Evolutionary conservation across 371 early-diverging fungal genomes (phyloP).

Genomic region (Mortierella sp.): DNA sequence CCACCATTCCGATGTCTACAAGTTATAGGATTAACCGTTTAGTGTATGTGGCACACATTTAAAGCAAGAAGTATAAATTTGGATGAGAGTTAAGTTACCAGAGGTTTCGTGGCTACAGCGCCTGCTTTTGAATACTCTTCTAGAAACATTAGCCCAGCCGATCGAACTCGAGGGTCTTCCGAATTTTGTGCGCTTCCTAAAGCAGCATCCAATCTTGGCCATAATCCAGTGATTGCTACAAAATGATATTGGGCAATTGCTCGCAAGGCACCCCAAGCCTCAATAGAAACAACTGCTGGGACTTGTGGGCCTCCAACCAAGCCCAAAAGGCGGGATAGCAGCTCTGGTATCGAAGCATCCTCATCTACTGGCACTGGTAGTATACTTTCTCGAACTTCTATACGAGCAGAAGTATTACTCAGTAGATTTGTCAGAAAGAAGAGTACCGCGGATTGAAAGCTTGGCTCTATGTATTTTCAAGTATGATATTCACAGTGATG

Average conservation of each 20-base stretch:
- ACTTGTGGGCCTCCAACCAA: conserved; percentile 8
- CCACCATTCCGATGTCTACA: conserved; percentile 65
- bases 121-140: conserved; percentile 45
- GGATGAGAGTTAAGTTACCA: conserved; percentile 18
- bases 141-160: conserved; percentile 36
- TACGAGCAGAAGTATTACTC: conserved; percentile 28
- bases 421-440: conserved; percentile 22
- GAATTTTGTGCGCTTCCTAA: conserved; percentile 1
- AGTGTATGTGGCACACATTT: neutral
- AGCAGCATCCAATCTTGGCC: conserved; percentile 31
- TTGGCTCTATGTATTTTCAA: conserved; percentile 20
- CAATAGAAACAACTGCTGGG: conserved; percentile 16
- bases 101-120: neutral
- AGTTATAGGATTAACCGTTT: neutral
- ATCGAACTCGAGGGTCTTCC: conserved; percentile 30
- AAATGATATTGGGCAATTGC: conserved; percentile 35
- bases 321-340: conserved; percentile 19
- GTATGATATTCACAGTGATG: too few species aligned
- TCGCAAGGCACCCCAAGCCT: conserved; percentile 40
- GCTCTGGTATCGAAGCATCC: neutral
- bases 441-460: conserved; percentile 23
- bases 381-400: conserved; percentile 23
- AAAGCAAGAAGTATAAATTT: neutral
- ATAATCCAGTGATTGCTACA: conserved; percentile 1
- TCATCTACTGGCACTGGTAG: neutral